These are phyloP conservation scores for Musa beccarii DNA, from an alignment of 176 grass and related monocot genomes.

Conservation along the genomic window DNA sequence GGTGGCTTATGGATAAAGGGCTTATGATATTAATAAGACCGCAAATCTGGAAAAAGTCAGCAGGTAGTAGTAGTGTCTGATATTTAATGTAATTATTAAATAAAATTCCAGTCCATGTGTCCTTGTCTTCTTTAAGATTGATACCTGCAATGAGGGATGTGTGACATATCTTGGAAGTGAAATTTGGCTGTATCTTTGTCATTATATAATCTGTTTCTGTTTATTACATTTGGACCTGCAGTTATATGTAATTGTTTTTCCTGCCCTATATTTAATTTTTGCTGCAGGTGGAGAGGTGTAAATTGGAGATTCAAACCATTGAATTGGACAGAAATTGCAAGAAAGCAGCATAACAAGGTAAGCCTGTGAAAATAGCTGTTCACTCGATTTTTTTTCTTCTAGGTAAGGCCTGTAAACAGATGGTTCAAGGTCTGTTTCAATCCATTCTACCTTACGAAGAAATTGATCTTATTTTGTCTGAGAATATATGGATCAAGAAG, in stretches of 20 bases:
- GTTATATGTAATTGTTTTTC: not conserved
- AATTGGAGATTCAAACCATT: constrained; percentile 35
- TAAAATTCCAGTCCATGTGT: not conserved
- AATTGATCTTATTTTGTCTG: too few species aligned
- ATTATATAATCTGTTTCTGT: too few species aligned
- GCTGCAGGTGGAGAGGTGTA: constrained; percentile 54
- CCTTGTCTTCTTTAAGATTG: not conserved
- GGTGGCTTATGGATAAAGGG: not conserved
- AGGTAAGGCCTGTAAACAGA: constrained; percentile 27
- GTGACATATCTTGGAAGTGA: too few species aligned
- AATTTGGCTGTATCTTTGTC: too few species aligned
- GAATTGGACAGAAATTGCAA: constrained; percentile 50
- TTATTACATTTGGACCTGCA: not conserved
- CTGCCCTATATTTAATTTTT: constrained; percentile 3
- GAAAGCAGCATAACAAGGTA: constrained; percentile 64
- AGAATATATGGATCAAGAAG: too few species aligned
- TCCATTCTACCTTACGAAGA: too few species aligned
- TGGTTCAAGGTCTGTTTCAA: too few species aligned
- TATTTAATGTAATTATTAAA: not conserved
- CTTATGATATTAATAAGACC: not conserved
- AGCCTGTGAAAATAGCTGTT: not conserved
- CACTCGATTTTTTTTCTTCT: not conserved
- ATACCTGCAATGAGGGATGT: not conserved
- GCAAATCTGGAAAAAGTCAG: not conserved
- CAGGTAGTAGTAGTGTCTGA: not conserved